Base-by-base conservation (phyloP, 345 rosid species). In the Carallia pectinifolia region DNA sequence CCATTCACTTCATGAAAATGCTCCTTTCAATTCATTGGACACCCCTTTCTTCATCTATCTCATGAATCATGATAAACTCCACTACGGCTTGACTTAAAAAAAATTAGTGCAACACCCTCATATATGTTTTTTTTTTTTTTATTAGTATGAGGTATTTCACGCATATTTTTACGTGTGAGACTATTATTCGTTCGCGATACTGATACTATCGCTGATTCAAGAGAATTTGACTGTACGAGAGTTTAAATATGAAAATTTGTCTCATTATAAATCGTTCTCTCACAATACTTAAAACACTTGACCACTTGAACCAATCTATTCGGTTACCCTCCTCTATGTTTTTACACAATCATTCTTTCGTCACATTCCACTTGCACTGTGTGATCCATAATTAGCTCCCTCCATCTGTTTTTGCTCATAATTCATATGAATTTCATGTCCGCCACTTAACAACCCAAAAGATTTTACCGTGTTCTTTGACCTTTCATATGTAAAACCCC, bases 361-460 rank as follows among this genome's bases (percentile, higher is more conserved):
- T 79, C 84, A 83, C 60, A 67, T 27, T 72, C 85, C 79, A 81
- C 83, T 74, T 61, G 2, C 67, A 48, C 69, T 65, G 71, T 60
- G 81, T 75, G 70, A 71, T 66, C 74, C 79, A 68, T 54, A 55
- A 65, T 71, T 75, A 65, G 33, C 55, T 66, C 54, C 34, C 23
- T 23, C 23, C 54, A 4, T 73, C 71, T 75, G 61, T 55, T 62
- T 76, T 78, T 64, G 23, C 61, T 53, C 50, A 33, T 44, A 55
- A 53, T 58, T 29, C 27, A 19, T n/a, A 18, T n/a, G 58, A 23
- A 18, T 54, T 54, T 54, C 29, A 6, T 2, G 27, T 15, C 23
- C 58, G n/a, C 23, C 58, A 54, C 23, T 44, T 12, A 15, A 44
- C 50, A 44, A 44, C 50, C 50, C 50, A 10, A 15, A 12, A 44